Conservation (phyloP, 768 basidiomycete genomes). For the Rossbeevera mucosa region DNA sequence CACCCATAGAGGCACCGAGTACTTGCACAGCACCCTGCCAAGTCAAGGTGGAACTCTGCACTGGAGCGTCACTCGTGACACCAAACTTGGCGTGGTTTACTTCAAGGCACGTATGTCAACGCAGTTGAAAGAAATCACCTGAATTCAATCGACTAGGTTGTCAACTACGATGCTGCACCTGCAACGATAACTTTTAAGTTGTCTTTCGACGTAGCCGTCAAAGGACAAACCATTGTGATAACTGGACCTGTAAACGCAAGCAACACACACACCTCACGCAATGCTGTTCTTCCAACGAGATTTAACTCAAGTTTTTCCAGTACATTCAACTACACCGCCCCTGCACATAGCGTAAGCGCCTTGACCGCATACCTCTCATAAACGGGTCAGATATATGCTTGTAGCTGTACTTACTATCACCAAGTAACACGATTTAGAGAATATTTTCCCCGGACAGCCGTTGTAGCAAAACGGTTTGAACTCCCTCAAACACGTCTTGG, state of each 20-base stretch:
- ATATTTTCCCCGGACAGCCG: constrained; percentile 7
- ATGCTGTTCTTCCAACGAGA: constrained; percentile 42
- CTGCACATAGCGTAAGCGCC: constrained; percentile 40
- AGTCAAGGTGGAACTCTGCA: constrained; percentile 43
- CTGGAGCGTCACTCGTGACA: constrained; percentile 52
- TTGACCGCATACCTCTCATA: constrained; percentile 3
- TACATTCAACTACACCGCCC: constrained; percentile 51
- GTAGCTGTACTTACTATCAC: background rate
- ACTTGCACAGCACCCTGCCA: constrained; percentile 60
- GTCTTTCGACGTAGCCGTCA: constrained; percentile 46
- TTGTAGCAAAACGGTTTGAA: constrained; percentile 24
- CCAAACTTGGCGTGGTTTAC: constrained; percentile 34
- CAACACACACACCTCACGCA: constrained; percentile 50
- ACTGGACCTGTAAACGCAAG: constrained; percentile 46
- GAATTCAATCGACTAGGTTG: constrained; percentile 35
- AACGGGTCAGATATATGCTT: background rate
- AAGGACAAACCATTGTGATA: constrained; percentile 45
- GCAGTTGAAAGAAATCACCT: background rate
- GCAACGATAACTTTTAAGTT: constrained; percentile 47
- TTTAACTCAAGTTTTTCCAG: constrained; percentile 42
- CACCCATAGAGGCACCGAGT: constrained; percentile 57
- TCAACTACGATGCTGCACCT: constrained; percentile 45
- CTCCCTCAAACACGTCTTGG: constrained; percentile 36
- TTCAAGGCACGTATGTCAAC: constrained; percentile 45
- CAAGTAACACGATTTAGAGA: background rate